Percentiles rank a stretch among this genome's conserved stretches.
phyloP scores from a whole-genome alignment of 2,329 filamentous ascomycete species.

The Drechslerella coelobrocha region DNA sequence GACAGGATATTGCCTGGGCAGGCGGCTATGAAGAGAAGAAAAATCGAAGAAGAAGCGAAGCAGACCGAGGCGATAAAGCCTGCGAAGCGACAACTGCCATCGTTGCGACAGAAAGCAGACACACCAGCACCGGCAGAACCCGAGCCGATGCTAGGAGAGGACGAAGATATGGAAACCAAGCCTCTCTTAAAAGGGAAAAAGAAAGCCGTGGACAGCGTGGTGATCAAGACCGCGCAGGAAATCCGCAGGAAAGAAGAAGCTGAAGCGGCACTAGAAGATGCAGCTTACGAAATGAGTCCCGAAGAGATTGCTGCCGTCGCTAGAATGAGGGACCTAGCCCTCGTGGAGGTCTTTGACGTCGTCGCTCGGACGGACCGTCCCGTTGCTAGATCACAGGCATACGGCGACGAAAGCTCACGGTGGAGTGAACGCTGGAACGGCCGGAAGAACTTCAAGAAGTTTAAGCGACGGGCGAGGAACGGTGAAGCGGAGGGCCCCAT shows the following conservation, averaged over 20 bases:
- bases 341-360: conserved; percentile 78
- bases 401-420: conserved; percentile 64
- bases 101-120: conserved; percentile 21
- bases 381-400: conserved; percentile 55
- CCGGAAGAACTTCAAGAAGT: conserved; percentile 93
- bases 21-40: conserved; percentile 78
- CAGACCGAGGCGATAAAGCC: conserved; percentile 17
- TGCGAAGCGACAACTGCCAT: conserved; percentile 30
- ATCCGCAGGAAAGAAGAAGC: conserved; percentile 72
- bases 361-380: conserved; percentile 57
- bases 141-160: conserved; percentile 27
- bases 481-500: conserved; percentile 52
- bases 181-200: conserved; percentile 61
- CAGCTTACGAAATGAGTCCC: conserved; percentile 63
- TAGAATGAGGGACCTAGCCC: conserved; percentile 74
- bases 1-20: conserved; percentile 78
- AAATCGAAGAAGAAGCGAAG: conserved; percentile 65
- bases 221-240: conserved; percentile 71
- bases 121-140: conserved; percentile 7
- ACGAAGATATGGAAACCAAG: conserved; percentile 50
- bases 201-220: conserved; percentile 57
- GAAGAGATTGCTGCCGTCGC: conserved; percentile 66
- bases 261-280: conserved; percentile 64
- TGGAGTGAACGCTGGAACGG: conserved; percentile 95
- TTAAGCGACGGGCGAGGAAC: conserved; percentile 65